These are phyloP conservation scores for Termitomyces bulborhizus DNA, from an alignment of 768 basidiomycete genomes.

Conservation along the genomic window DNA sequence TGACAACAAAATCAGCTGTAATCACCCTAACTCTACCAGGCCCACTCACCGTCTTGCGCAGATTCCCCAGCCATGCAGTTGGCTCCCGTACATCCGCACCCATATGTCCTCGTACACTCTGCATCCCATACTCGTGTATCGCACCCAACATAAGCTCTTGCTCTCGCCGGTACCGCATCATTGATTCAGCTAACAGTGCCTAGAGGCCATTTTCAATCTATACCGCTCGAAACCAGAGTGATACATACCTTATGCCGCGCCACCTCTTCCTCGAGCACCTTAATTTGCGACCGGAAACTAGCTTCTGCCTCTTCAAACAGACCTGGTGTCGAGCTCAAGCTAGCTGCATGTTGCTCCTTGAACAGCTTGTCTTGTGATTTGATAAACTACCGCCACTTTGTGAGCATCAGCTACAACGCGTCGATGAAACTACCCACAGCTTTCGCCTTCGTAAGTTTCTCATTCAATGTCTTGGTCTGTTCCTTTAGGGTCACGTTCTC, in stretches of 20 bases:
- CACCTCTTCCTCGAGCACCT: conserved; percentile 60
- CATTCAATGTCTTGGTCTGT: conserved; percentile 60
- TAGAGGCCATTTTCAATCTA: conserved; percentile 14
- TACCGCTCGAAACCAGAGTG: neutral
- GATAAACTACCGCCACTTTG: conserved; percentile 60
- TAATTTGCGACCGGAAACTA: conserved; percentile 58
- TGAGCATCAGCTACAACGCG: neutral
- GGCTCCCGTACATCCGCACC: conserved; percentile 42
- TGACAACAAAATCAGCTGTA: neutral
- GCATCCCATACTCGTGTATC: conserved; percentile 67
- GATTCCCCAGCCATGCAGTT: conserved; percentile 64
- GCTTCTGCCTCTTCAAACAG: conserved; percentile 71
- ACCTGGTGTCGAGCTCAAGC: conserved; percentile 38
- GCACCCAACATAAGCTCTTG: conserved; percentile 77
- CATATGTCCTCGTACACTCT: conserved; percentile 55
- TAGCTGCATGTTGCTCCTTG: conserved; percentile 70
- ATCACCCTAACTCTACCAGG: neutral
- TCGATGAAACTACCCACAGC: conserved; percentile 34
- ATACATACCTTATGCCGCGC: conserved; percentile 44
- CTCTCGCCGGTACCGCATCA: conserved; percentile 62
- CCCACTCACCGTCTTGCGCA: conserved; percentile 45
- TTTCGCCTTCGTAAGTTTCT: conserved; percentile 78
- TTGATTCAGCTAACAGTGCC: conserved; percentile 50
- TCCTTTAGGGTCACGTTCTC: conserved; percentile 70
- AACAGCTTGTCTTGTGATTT: conserved; percentile 88